Evolutionary conservation across 1,284 basidiomycete genomes (phyloP).

Genomic region (Rhodofomes roseus): DNA sequence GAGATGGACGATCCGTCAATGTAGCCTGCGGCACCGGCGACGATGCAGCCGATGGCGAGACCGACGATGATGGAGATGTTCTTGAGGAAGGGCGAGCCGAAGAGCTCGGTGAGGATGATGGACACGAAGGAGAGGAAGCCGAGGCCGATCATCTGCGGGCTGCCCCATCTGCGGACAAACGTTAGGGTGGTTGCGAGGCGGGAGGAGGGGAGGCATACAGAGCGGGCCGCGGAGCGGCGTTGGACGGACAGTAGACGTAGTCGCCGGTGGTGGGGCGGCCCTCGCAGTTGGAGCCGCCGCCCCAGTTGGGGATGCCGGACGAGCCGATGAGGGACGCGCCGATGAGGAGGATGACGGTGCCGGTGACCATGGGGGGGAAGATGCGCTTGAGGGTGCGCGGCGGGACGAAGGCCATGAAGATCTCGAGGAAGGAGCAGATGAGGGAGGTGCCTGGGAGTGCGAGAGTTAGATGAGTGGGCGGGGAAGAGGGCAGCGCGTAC

Average conservation of each 20-base stretch:
- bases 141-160: slow-evolving; percentile 79
- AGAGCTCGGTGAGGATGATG: slow-evolving; percentile 75
- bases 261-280: slow-evolving; percentile 56
- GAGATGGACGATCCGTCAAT: slow-evolving; percentile 62
- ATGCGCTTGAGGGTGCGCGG: slow-evolving; percentile 59
- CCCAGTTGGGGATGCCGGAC: slow-evolving; percentile 80
- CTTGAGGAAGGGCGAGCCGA: slow-evolving; percentile 81
- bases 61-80: slow-evolving; percentile 77
- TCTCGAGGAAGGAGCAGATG: slow-evolving; percentile 80
- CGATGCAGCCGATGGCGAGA: slow-evolving; percentile 73
- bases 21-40: slow-evolving; percentile 73
- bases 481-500: slow-evolving; percentile 31
- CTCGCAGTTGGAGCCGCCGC: slow-evolving; percentile 75
- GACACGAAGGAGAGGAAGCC: slow-evolving; percentile 81
- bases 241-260: slow-evolving; percentile 69
- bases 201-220: slow-evolving; percentile 27
- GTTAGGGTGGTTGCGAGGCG: not conserved
- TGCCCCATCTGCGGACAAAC: slow-evolving; percentile 56
- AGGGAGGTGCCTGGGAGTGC: slow-evolving; percentile 59
- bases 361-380: slow-evolving; percentile 82
- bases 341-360: slow-evolving; percentile 74
- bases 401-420: slow-evolving; percentile 73
- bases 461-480: not conserved
- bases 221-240: slow-evolving; percentile 53
- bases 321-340: slow-evolving; percentile 72